Conservation (phyloP, 2,329 filamentous ascomycete genomes). For the Alternaria solani region DNA sequence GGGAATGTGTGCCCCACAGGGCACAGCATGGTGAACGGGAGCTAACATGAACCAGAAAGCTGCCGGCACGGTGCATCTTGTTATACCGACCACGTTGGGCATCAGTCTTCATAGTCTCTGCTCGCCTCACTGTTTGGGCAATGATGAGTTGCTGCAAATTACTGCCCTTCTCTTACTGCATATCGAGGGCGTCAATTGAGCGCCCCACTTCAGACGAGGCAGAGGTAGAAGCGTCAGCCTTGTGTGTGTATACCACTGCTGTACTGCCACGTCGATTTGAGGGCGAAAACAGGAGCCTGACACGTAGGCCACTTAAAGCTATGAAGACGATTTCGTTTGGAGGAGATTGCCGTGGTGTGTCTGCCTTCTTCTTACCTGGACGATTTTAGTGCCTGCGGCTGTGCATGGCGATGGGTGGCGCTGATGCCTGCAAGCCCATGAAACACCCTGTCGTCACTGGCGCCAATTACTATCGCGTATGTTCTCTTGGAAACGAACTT, state of each 20-base stretch:
- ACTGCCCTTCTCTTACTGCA: neutral
- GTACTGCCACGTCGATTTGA: neutral
- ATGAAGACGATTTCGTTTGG: neutral
- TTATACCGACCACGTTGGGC: neutral
- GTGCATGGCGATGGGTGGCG: slow-evolving; percentile 1
- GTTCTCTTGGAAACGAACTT: neutral
- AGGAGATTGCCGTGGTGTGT: neutral
- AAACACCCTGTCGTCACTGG: neutral
- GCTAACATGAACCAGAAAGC: neutral
- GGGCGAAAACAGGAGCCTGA: neutral
- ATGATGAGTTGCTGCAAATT: neutral
- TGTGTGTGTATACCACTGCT: neutral
- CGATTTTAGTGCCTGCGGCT: neutral
- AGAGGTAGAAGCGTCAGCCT: neutral
- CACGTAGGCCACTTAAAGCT: neutral
- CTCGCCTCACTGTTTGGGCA: neutral
- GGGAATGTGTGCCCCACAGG: neutral
- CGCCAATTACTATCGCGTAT: neutral
- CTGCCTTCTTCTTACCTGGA: neutral
- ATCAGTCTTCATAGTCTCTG: neutral
- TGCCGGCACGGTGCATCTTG: neutral
- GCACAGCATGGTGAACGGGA: neutral
- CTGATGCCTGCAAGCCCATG: neutral
- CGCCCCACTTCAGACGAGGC: neutral
- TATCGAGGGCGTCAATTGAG: neutral